A percentile compares a stretch with the other conserved stretches of the same genome.
Evolutionary conservation across 2,329 filamentous ascomycete genomes (phyloP).

Genomic region (Coniochaeta pulveracea): DNA sequence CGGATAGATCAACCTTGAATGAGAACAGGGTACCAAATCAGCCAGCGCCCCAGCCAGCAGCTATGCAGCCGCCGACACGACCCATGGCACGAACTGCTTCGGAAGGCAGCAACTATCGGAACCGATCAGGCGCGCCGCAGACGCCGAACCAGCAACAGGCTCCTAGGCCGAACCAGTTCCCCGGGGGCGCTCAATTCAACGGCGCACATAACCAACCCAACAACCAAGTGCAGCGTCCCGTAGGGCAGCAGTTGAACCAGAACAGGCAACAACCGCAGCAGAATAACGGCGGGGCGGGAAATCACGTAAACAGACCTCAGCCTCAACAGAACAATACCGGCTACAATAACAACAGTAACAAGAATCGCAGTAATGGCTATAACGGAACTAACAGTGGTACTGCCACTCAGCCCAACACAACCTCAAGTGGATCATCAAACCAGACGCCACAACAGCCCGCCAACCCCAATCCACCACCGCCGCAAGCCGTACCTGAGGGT

Average conservation of each 20-base stretch:
- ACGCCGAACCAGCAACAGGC: conserved; percentile 12
- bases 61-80: conserved; percentile 27
- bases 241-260: conserved; percentile 13
- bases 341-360: conserved; percentile 6
- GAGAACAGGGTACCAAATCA: conserved; percentile 18
- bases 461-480: conserved; percentile 7
- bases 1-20: conserved; percentile 18
- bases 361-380: conserved; percentile 4
- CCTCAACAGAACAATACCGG: conserved; percentile 5
- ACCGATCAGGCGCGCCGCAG: conserved; percentile 14
- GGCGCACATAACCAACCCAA: conserved; percentile 9
- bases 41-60: conserved; percentile 13
- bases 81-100: conserved; percentile 19
- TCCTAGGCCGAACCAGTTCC: conserved; percentile 6
- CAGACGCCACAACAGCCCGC: conserved; percentile 21
- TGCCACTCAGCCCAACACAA: conserved; percentile 5
- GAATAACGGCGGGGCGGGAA: too few relatives aligned
- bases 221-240: conserved; percentile 8
- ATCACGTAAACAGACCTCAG: too few relatives aligned
- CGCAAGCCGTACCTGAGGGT: conserved; percentile 8
- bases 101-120: conserved; percentile 17
- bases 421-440: conserved; percentile 13
- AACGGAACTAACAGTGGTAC: conserved; percentile 5
- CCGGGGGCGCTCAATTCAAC: conserved; percentile 8
- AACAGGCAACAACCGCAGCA: conserved; percentile 6